Base-by-base conservation (phyloP, 1,139 yeast species). In the Kazachstania sp. region DNA sequence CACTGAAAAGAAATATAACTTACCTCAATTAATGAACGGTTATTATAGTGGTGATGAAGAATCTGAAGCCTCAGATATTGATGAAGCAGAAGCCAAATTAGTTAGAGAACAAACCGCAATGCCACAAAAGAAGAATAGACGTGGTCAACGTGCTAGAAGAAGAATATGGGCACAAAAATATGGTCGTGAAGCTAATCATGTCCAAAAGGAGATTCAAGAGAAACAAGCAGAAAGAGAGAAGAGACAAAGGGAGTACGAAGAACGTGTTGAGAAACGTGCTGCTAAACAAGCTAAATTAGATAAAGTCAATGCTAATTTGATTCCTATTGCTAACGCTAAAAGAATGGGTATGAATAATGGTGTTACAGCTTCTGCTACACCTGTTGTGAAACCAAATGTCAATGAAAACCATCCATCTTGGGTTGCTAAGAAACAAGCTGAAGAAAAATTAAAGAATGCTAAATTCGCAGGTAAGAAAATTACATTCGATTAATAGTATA, bases 141-240 rank as follows among this genome's bases (percentile, higher is more conserved):
- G 97, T 63, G 98, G 98, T 19, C 98, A 94, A 71, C 74, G 97
- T 55, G 98, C 97, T 2, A 81, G 99, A 68, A 94, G 92, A 65
- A 84, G 85, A 70, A 87, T 92, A 47, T 90, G 97, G 97, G 98
- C 88, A 60, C 71, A 77, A 67, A 92, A 92, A 65, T 92, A 74
- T 62, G 98, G 98, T 36, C 67, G 68, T 34, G 72, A 72, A 36
- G 98, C 98, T n/a, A 83, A 81, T 49, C 99, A 94, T 64, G 73
- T 88, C 35, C 73, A 78, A 59, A 76, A 79, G 55, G 84, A 86
- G 56, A 68, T 71, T 13, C 79, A 74, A 45, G 73, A 79, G 41
- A 65, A 70, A 37, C 69, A 69, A 41, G 73, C 74, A 46, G 85
- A 79, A 49, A 71, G 84, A 51, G 80, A 80, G 56, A 71, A 72